Base-by-base conservation (phyloP, 805 yeast genomes). In the Saccharomyces mikatae region DNA sequence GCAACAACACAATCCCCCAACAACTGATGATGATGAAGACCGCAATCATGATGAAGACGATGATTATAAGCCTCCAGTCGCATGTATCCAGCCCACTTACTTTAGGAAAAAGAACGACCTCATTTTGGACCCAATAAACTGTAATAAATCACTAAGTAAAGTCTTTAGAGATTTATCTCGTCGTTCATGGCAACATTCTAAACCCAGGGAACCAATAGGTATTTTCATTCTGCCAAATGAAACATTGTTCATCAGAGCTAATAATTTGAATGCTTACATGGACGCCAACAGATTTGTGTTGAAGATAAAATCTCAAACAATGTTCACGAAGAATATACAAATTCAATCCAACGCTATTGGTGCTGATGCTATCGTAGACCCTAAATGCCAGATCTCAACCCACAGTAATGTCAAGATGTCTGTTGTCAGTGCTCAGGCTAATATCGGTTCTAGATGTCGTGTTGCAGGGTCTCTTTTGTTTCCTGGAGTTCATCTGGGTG, bases 101-200 rank as follows among this genome's bases (percentile, higher is more conserved):
- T 60, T 80, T 70, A 61, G 58, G 53, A 69, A 51, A 26, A 59
- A 61, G 24, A 66, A 62, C 36, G 54, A 56, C 27, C 53, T 68
- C 29, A 57, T 65, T 22, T 60, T 56, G 48, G 68, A 68, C 49
- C 61, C 64, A 17, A 62, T 67, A 10, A 63, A 62, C 49, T 62
- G 64, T 26, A 72, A 72, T 55, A 77, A 82, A 59, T 77, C 89
- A 4, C 71, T 83, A 41, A 78, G 79, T 24, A 87, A 87, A 64
- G 76, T 91, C 26, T 79, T 90, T 46, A 81, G 98, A 64, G 96
- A 90, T 64, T 71, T 92, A 55, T 95, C 96, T 2, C 81, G 98
- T 70, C 81, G 96, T 58, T 85, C 96, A 1, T 94, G 99, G 99
- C 80, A 80, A 62, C 96, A 90, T 66, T 76, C 86, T 0, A 62